Evolutionary conservation across 495 filamentous ascomycete genomes (phyloP).

Genomic region (Penicillium pulvis): DNA sequence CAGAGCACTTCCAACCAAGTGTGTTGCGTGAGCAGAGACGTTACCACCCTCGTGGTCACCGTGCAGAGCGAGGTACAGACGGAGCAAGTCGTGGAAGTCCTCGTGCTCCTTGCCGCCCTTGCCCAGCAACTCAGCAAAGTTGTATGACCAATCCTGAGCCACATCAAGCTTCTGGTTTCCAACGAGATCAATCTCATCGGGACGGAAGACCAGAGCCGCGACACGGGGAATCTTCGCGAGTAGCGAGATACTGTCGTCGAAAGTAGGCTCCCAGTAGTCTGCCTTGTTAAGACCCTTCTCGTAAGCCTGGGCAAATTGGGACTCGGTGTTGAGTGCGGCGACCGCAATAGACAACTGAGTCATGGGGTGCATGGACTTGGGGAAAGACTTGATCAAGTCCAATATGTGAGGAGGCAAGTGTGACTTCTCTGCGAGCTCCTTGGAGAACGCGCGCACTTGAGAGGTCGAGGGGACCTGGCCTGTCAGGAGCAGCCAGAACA

Average conservation of each 20-base stretch:
- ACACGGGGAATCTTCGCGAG: slow-evolving; percentile 96
- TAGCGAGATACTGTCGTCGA: slow-evolving; percentile 91
- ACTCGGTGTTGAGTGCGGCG: slow-evolving; percentile 88
- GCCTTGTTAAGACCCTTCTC: slow-evolving; percentile 87
- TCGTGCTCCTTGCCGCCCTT: slow-evolving; percentile 82
- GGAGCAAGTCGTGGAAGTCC: slow-evolving; percentile 92
- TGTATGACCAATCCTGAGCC: slow-evolving; percentile 95
- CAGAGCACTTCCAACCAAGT: slow-evolving; percentile 93
- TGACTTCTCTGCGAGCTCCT: slow-evolving; percentile 84
- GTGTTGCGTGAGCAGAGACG: slow-evolving; percentile 95
- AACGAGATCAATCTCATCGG: slow-evolving; percentile 70
- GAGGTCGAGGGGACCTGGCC: slow-evolving; percentile 82
- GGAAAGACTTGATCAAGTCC: slow-evolving; percentile 89
- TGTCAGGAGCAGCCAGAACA: slow-evolving; percentile 99
- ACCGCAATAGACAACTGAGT: slow-evolving; percentile 95
- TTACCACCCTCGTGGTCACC: slow-evolving; percentile 99
- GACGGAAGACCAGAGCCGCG: slow-evolving; percentile 95
- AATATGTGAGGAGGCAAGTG: slow-evolving; percentile 80
- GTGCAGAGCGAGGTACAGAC: slow-evolving; percentile 93
- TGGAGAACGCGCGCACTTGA: slow-evolving; percentile 80
- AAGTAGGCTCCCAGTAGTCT: slow-evolving; percentile 98
- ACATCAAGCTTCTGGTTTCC: slow-evolving; percentile 43
- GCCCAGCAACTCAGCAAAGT: slow-evolving; percentile 95
- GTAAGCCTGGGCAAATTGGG: slow-evolving; percentile 89
- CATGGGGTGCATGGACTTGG: slow-evolving; percentile 90